A percentile compares a stretch with the other conserved stretches of the same genome.
phyloP scores from a whole-genome alignment of 1,284 basidiomycete genomes.

The Rhodotorula sp. region DNA sequence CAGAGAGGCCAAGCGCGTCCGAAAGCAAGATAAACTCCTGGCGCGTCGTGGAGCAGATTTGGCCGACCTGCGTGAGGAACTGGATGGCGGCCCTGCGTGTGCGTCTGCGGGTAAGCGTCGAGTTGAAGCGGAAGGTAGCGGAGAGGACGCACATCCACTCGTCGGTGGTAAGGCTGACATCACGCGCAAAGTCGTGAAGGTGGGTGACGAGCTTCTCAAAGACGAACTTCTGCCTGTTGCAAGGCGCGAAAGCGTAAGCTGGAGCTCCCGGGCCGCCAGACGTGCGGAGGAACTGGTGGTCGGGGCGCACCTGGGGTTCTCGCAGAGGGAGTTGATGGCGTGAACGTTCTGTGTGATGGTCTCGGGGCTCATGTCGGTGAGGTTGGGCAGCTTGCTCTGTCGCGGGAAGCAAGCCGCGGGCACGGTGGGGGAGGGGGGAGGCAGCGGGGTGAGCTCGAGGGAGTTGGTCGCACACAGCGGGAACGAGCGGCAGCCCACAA shows the following conservation, averaged over 20 bases:
- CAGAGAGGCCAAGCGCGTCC: constrained; percentile 74
- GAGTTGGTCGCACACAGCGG: fast-evolving
- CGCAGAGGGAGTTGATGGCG: constrained; percentile 56
- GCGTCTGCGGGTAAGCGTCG: background rate
- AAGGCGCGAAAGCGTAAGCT: background rate
- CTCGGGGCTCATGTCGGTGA: constrained; percentile 45
- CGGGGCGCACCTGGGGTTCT: constrained; percentile 52
- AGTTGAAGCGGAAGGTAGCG: background rate
- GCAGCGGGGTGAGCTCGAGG: background rate
- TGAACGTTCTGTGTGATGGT: constrained; percentile 62
- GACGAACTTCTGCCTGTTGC: constrained; percentile 56
- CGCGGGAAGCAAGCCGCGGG: too few species aligned
- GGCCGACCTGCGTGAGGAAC: constrained; percentile 72
- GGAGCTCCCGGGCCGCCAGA: too few species aligned
- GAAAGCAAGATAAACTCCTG: constrained; percentile 84
- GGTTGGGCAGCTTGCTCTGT: constrained; percentile 25
- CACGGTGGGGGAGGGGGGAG: background rate
- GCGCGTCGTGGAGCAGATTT: constrained; percentile 62
- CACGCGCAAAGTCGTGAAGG: constrained; percentile 69
- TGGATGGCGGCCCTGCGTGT: constrained; percentile 59
- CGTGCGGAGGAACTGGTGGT: too few species aligned
- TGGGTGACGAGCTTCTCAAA: constrained; percentile 61
- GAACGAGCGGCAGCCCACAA: constrained; percentile 12
- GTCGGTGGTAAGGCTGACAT: constrained; percentile 72
- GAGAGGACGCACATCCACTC: constrained; percentile 71